phyloP scores from a whole-genome alignment of 1,284 basidiomycete species.

The Irpex sp. region DNA sequence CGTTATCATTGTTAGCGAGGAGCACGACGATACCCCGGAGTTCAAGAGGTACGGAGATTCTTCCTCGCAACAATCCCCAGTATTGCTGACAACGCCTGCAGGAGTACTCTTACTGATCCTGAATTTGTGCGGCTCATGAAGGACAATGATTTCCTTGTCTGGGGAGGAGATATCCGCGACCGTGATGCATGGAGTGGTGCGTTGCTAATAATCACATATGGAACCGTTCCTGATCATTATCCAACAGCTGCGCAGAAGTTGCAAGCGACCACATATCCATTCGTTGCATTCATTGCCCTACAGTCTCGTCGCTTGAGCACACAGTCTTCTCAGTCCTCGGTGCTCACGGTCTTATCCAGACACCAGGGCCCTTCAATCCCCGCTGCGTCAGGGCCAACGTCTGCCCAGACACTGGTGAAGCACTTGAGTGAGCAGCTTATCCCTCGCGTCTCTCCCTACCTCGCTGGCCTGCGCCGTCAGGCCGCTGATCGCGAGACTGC shows the following conservation, averaged over 20 bases:
- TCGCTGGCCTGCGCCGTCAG: constrained; percentile 53
- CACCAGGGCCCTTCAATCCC: constrained; percentile 69
- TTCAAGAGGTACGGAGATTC: constrained; percentile 68
- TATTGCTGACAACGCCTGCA: constrained; percentile 22
- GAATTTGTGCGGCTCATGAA: constrained; percentile 64
- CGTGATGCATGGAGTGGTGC: constrained; percentile 82
- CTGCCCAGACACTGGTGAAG: constrained; percentile 56
- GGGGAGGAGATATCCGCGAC: constrained; percentile 83
- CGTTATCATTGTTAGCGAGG: constrained; percentile 83
- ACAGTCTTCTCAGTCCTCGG: constrained; percentile 40
- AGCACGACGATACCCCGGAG: constrained; percentile 85
- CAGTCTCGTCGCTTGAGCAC: constrained; percentile 62
- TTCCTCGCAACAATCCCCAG: neutral
- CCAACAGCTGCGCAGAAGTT: constrained; percentile 76
- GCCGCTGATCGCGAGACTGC: constrained; percentile 55
- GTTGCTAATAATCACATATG: constrained; percentile 16
- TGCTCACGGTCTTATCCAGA: constrained; percentile 77
- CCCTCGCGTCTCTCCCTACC: constrained; percentile 75
- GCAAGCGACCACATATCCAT: constrained; percentile 88
- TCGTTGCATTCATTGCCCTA: constrained; percentile 86
- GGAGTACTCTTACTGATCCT: constrained; percentile 74
- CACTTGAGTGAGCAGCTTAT: constrained; percentile 71
- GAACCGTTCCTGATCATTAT: constrained; percentile 1
- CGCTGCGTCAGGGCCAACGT: constrained; percentile 45
- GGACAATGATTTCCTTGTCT: constrained; percentile 72